Base-by-base conservation (phyloP, 1,284 basidiomycete species). In the Tylopilus sp. region DNA sequence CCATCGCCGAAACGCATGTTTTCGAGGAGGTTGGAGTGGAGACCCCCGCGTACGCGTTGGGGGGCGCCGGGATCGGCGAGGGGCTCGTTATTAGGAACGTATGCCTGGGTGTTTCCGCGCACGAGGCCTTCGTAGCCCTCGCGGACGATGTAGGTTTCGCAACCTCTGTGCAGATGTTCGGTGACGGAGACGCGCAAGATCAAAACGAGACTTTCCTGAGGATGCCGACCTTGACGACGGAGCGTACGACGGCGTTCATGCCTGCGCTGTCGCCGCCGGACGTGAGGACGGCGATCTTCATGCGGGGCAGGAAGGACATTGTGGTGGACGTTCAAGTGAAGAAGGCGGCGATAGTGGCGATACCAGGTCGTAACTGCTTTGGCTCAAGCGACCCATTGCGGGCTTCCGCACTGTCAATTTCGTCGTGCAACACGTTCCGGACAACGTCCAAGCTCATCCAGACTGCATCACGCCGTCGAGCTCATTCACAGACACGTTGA, bases 111-210 rank as follows among this genome's bases (percentile, higher is more conserved):
- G 57, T 94, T 94, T 19, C 92, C 92, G 59, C 90, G 86, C 16
- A 94, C 92, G 62, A 99, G 91, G 54, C 97, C 97, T 80, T 99
- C 96, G 85, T 98, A 99, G 53, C 97, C 97, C 83, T 99, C 98
- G 53, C 97, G 93, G 65, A 98, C 94, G 69, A 98, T 91, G 86
- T 91, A 98, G 18, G 94, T 91, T 77, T 98, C 93, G 79, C 95
- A 98, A 53, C 95, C 96, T 81, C 96, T 96, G 63, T 44, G 53
- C n/a, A 62, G 62, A 64, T 29, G 33, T 41, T 53, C 38, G 47
- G 47, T 49, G 12, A 39, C 33, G 16, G 15, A 3, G 19, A 47
- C 19, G 24, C 36, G 15, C 15, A 26, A 22, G n/a, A 24, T 36
- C 19, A 24, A 39, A 2, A 24, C 8, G 6, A 55, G 56, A 81